Evolutionary conservation across 257 asterid genomes (phyloP).

Genomic region (Scutellaria baicalensis): DNA sequence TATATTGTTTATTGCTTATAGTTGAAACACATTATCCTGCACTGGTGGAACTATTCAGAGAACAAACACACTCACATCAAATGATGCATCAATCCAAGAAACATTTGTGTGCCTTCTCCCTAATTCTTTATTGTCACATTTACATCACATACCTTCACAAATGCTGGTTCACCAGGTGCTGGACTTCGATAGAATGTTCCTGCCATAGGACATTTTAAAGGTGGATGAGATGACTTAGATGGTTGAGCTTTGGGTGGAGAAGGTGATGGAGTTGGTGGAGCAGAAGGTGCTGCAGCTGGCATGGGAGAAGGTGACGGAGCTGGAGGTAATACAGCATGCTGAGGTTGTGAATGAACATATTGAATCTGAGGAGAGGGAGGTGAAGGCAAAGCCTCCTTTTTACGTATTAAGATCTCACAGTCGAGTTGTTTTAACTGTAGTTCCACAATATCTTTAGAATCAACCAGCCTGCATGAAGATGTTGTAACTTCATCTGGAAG

Average conservation of each 20-base stretch:
- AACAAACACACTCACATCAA: not conserved
- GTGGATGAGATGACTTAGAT: slow-evolving; percentile 62
- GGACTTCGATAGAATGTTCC: slow-evolving; percentile 84
- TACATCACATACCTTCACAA: slow-evolving; percentile 60
- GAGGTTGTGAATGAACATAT: slow-evolving; percentile 50
- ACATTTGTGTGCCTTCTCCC: not conserved
- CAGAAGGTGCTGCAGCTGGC: slow-evolving; percentile 36
- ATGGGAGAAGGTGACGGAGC: slow-evolving; percentile 35
- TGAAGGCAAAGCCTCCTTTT: slow-evolving; percentile 76
- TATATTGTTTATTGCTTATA: not conserved
- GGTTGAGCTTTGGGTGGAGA: slow-evolving; percentile 40
- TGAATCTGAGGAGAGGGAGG: slow-evolving; percentile 55
- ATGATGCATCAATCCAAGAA: not conserved
- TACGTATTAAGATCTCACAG: slow-evolving; percentile 71
- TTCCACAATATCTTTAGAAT: slow-evolving; percentile 80
- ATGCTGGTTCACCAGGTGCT: slow-evolving; percentile 79
- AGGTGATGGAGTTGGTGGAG: slow-evolving; percentile 35
- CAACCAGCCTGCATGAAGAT: slow-evolving; percentile 63
- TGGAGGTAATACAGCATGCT: slow-evolving; percentile 36
- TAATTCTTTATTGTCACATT: not conserved
- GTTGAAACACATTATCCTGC: not conserved
- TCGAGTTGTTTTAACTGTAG: slow-evolving; percentile 68
- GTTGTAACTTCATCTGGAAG: slow-evolving; percentile 4
- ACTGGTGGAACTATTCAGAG: not conserved
- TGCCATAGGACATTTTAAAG: slow-evolving; percentile 82